Percentiles rank a stretch among this genome's conserved stretches.
Evolutionary conservation across 768 basidiomycete genomes (phyloP).

Genomic region (Lactarius sp.): DNA sequence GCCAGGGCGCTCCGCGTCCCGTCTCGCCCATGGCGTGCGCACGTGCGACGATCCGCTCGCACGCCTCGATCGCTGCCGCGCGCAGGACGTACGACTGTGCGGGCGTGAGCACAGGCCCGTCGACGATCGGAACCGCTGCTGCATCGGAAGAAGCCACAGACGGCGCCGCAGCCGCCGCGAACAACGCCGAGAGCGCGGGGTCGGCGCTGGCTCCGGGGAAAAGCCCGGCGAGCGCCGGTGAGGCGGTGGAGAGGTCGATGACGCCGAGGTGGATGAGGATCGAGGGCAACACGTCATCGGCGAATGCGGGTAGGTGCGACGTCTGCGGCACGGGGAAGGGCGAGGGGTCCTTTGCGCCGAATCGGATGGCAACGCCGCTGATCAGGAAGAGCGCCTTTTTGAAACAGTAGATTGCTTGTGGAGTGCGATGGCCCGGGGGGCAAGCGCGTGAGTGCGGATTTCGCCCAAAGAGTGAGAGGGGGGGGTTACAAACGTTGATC

Average conservation of each 20-base stretch:
- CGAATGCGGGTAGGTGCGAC: constrained; percentile 56
- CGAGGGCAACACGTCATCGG: constrained; percentile 84
- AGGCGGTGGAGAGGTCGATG: constrained; percentile 52
- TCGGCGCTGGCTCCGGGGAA: constrained; percentile 47
- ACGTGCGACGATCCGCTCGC: constrained; percentile 57
- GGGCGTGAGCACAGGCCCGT: constrained; percentile 50
- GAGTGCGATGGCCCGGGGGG: neutral
- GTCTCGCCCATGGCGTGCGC: constrained; percentile 39
- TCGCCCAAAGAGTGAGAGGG: neutral
- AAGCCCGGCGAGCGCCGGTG: constrained; percentile 37
- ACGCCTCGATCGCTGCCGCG: constrained; percentile 75
- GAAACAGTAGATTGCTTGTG: constrained; percentile 76
- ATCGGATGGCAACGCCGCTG: constrained; percentile 62
- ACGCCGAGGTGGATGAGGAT: constrained; percentile 73
- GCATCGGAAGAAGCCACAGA: constrained; percentile 24
- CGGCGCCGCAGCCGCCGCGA: constrained; percentile 33
- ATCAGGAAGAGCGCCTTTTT: constrained; percentile 86
- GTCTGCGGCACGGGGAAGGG: constrained; percentile 63
- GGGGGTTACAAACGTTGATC: constrained; percentile 48
- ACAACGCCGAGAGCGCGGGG: constrained; percentile 38
- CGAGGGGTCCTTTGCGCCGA: constrained; percentile 48
- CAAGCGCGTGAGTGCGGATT: constrained; percentile 9
- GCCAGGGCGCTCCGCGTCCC: constrained; percentile 38
- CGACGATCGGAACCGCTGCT: constrained; percentile 28
- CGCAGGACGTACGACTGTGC: constrained; percentile 70